Evolutionary conservation across 345 rosid genomes (phyloP), one percentile per base, ranked within the genome.

Genomic region (Pistacia vera): DNA sequence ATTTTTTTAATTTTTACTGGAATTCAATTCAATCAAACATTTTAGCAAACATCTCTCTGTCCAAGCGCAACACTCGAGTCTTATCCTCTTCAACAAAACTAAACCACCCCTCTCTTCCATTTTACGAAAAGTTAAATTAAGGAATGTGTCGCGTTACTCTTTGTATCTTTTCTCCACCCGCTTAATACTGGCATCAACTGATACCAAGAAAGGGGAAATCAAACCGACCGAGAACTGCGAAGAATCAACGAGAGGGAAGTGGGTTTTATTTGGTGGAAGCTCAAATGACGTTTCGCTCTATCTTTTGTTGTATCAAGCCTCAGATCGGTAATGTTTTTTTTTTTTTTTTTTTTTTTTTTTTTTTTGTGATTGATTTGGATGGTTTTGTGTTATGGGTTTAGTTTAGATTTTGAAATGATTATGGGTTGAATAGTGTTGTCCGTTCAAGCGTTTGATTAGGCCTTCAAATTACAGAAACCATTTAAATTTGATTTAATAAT

Each of bases 321-420:
- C 71, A 70, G 93, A 92, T 90, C 88, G 92, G 99, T 96, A 83
- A 54, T n/a, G n/a, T n/a, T n/a, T n/a, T n/a, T n/a, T n/a, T n/a
- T n/a, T n/a, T n/a, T n/a, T n/a, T n/a, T 73, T 28, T 28, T 28
- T 28, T 28, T 52, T 61, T 13, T 44, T 52, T 68, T 62, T 66
- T 73, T 22, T 70, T 56, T 12, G 64, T 13, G 1, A 11, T 38
- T 68, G 52, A 51, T 30, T 51, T 51, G 36, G 44, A 73, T 22
- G 69, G 68, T n/a, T 62, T 49, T 44, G 51, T n/a, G 49, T 18
- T 62, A 20, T 38, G 64, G 55, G 71, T 74, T 54, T 36, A 10
- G 59, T 63, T 73, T n/a, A 4, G 35, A 48, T 61, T 60, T 72
- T 58, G 2, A 25, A 46, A 46, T 28, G 4, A 41, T 12, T 16